Percentiles rank a stretch among this genome's conserved stretches.
Conservation (phyloP, 1,284 basidiomycete species). For the Mycocalia duriaeana region DNA sequence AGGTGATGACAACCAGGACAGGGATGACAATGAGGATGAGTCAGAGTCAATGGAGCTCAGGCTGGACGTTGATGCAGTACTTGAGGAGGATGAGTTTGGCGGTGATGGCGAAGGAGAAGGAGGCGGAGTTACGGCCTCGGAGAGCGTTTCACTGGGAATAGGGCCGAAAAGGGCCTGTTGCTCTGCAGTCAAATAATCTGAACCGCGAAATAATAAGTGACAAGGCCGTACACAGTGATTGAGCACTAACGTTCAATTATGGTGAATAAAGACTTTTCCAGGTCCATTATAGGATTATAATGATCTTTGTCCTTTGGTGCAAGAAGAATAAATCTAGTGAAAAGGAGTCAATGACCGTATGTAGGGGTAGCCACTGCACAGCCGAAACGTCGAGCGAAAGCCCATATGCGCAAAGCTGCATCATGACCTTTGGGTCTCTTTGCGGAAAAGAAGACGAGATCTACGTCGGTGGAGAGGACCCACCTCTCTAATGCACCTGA, state of each 20-base stretch:
- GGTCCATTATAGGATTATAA: slow-evolving; percentile 72
- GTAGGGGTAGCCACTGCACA: too few relatives aligned
- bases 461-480: slow-evolving; percentile 19
- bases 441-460: neutral
- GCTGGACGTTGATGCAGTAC: slow-evolving; percentile 19
- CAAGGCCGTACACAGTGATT: neutral
- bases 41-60: slow-evolving; percentile 20
- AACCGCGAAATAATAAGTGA: slow-evolving; percentile 13
- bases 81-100: slow-evolving; percentile 15
- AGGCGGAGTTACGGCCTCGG: slow-evolving; percentile 37
- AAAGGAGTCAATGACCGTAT: too few relatives aligned
- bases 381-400: too few relatives aligned
- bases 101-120: slow-evolving; percentile 34
- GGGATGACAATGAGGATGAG: slow-evolving; percentile 28
- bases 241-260: slow-evolving; percentile 58
- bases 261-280: slow-evolving; percentile 60
- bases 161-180: slow-evolving; percentile 63
- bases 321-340: slow-evolving; percentile 65
- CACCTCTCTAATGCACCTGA: slow-evolving; percentile 57
- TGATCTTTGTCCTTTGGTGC: slow-evolving; percentile 75
- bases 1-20: slow-evolving; percentile 22
- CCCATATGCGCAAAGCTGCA: too few relatives aligned
- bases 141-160: slow-evolving; percentile 45
- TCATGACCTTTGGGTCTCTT: neutral
- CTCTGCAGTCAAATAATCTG: slow-evolving; percentile 62